Conservation (phyloP, 495 filamentous ascomycete genomes). For the Diplogelasinospora grovesii region DNA sequence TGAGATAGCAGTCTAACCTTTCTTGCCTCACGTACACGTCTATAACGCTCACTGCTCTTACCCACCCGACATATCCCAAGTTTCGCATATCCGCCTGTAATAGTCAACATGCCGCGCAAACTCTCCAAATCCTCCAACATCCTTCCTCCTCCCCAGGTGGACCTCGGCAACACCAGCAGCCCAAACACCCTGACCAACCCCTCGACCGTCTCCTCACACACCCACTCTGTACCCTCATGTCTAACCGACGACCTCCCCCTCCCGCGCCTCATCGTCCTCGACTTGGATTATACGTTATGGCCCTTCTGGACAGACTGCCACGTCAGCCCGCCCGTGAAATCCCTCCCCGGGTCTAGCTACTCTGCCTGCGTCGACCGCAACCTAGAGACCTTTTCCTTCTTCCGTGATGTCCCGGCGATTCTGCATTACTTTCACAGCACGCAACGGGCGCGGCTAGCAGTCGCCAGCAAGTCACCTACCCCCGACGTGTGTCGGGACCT, state of each 20-base stretch:
- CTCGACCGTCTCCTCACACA: constrained; percentile 5
- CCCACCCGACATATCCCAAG: no score
- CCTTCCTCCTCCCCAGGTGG: not conserved
- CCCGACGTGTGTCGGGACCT: constrained; percentile 77
- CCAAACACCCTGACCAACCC: not conserved
- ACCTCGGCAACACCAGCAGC: not conserved
- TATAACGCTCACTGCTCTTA: no score
- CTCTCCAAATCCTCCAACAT: constrained; percentile 5
- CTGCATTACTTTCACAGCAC: constrained; percentile 49
- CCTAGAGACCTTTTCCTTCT: constrained; percentile 77
- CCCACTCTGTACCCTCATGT: constrained; percentile 15
- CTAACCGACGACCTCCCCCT: constrained; percentile 72
- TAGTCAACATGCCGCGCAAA: constrained; percentile 6
- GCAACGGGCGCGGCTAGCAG: constrained; percentile 48
- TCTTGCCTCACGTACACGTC: no score
- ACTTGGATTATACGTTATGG: constrained; percentile 97
- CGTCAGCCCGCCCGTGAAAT: constrained; percentile 71
- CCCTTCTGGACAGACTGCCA: constrained; percentile 97
- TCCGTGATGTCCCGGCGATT: constrained; percentile 67
- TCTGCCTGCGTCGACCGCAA: constrained; percentile 48
- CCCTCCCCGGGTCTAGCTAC: constrained; percentile 45
- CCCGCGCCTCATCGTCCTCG: constrained; percentile 82
- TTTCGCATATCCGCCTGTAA: no score
- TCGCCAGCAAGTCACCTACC: constrained; percentile 76
- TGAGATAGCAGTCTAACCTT: no score